Conservation (phyloP, 164 flowering plant genomes). For the Dillenia suffruticosa region DNA sequence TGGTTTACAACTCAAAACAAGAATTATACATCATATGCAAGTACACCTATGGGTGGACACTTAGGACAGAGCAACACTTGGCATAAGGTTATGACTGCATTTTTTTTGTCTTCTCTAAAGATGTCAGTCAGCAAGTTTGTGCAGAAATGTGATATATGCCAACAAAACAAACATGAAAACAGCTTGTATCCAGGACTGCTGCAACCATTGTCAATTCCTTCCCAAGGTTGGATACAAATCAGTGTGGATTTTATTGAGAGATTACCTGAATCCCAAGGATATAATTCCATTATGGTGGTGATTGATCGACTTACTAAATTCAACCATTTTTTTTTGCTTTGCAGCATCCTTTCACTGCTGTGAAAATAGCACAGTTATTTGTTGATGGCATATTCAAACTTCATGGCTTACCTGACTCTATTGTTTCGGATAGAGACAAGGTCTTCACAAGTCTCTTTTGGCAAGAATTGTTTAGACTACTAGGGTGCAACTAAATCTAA, state of each 20-base stretch:
- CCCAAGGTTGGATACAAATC: background rate
- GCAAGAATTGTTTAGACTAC: background rate
- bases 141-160: background rate
- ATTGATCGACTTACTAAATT: background rate
- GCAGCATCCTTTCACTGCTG: background rate
- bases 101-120: too few relatives aligned
- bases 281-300: conserved; percentile 1
- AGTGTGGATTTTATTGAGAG: conserved; percentile 10
- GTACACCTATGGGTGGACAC: too few relatives aligned
- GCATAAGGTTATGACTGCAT: too few relatives aligned
- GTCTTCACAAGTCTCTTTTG: conserved; percentile 5
- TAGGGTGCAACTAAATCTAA: too few relatives aligned
- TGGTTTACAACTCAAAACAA: too few relatives aligned
- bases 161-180: background rate
- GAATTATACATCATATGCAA: too few relatives aligned
- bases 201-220: conserved; percentile 8
- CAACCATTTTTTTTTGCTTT: conserved; percentile 5
- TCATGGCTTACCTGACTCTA: background rate
- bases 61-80: too few relatives aligned
- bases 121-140: too few relatives aligned
- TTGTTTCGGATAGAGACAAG: conserved; percentile 6
- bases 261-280: background rate
- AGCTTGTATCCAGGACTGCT: background rate
- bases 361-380: background rate
- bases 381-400: background rate